These are phyloP conservation scores for Spergularia marina DNA, from an alignment of 148 eudicot genomes.

Conservation along the genomic window DNA sequence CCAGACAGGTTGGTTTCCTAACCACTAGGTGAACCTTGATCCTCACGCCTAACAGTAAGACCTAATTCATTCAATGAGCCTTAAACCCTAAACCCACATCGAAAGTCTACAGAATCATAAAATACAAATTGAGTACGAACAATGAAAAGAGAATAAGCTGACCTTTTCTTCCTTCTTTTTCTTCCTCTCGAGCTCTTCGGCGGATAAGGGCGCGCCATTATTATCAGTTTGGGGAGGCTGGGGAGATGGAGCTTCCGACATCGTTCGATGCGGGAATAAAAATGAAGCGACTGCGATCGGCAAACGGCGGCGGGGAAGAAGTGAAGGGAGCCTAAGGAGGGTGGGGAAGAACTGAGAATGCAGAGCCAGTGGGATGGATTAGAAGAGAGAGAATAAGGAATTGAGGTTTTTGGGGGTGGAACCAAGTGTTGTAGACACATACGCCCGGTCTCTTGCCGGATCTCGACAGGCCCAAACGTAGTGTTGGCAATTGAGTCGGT, in stretches of 20 bases:
- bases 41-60: too few relatives aligned
- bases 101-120: neutral
- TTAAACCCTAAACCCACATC: neutral
- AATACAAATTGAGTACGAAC: neutral
- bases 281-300: neutral
- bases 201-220: neutral
- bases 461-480: too few relatives aligned
- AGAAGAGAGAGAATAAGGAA: neutral
- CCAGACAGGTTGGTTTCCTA: too few relatives aligned
- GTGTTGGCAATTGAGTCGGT: too few relatives aligned
- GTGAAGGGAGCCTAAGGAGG: neutral
- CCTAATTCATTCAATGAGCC: neutral
- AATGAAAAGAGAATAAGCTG: neutral
- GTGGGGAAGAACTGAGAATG: neutral
- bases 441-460: too few relatives aligned
- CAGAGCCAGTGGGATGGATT: neutral
- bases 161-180: slow-evolving; percentile 64
- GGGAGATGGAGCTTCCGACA: neutral
- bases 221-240: too few relatives aligned
- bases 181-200: slow-evolving; percentile 47
- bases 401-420: neutral
- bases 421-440: too few relatives aligned
- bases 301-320: neutral
- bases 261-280: neutral
- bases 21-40: too few relatives aligned